phyloP scores from a whole-genome alignment of 352 stramenopile species.

The Pythium folliculosum region DNA sequence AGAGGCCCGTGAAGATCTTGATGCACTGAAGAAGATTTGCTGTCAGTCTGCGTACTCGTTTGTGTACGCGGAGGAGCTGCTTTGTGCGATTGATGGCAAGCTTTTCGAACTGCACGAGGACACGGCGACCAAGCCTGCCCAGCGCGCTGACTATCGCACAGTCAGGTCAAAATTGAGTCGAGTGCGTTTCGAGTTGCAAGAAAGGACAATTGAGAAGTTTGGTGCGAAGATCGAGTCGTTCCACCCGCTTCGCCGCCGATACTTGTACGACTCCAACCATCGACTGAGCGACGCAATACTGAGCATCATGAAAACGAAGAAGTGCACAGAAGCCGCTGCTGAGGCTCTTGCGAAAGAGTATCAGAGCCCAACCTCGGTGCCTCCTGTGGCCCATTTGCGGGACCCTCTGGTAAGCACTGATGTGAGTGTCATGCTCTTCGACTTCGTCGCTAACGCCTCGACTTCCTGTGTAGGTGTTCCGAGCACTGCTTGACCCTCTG shows the following conservation, averaged over 20 bases:
- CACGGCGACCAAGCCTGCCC: constrained; percentile 24
- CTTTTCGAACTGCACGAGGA: constrained; percentile 58
- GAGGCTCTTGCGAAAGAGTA: constrained; percentile 78
- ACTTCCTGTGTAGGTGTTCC: constrained; percentile 54
- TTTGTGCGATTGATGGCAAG: constrained; percentile 74
- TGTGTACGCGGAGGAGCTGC: constrained; percentile 74
- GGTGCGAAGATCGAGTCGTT: constrained; percentile 71
- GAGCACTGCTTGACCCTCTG: constrained; percentile 72
- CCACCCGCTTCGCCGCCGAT: constrained; percentile 69
- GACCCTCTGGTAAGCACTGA: constrained; percentile 59
- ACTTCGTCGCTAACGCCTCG: neutral
- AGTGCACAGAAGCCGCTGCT: constrained; percentile 60
- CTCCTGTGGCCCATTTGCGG: constrained; percentile 68
- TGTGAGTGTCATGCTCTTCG: neutral
- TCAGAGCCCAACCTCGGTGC: constrained; percentile 40
- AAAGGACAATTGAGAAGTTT: constrained; percentile 62
- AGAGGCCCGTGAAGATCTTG: constrained; percentile 69
- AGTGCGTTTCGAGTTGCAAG: constrained; percentile 76
- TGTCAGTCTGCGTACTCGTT: constrained; percentile 86
- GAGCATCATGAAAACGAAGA: constrained; percentile 76
- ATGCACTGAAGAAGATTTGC: constrained; percentile 81
- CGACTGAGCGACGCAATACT: constrained; percentile 71
- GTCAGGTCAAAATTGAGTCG: constrained; percentile 73
- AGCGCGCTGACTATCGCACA: constrained; percentile 49
- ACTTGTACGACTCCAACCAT: constrained; percentile 57